A percentile compares a stretch with the other conserved stretches of the same genome.
Evolutionary conservation across 148 eudicot species (phyloP).

Genomic region (Vaccinium corymbosum): DNA sequence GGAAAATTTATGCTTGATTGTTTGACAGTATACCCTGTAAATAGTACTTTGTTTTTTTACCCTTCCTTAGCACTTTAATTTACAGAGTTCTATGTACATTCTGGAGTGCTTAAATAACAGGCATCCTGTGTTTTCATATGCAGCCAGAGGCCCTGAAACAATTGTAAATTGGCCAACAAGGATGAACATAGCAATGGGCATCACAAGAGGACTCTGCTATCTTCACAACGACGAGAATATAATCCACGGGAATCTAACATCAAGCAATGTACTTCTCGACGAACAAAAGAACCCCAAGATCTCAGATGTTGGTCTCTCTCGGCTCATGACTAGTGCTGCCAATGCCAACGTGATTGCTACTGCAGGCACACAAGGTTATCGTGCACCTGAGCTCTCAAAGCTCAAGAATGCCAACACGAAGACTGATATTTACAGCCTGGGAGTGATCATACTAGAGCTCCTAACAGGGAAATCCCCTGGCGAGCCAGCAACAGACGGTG

Average conservation of each 20-base stretch:
- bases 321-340: slow-evolving; percentile 73
- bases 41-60: no score
- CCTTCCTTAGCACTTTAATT: no score
- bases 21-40: no score
- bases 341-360: slow-evolving; percentile 68
- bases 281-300: slow-evolving; percentile 59
- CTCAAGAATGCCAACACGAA: slow-evolving; percentile 62
- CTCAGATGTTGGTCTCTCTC: slow-evolving; percentile 69
- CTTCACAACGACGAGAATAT: slow-evolving; percentile 63
- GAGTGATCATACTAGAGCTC: slow-evolving; percentile 74
- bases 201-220: slow-evolving; percentile 62
- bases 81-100: not conserved
- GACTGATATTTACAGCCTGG: slow-evolving; percentile 81
- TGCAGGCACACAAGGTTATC: slow-evolving; percentile 68
- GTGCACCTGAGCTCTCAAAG: slow-evolving; percentile 86
- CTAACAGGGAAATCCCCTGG: slow-evolving; percentile 77
- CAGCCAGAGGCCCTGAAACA: slow-evolving; percentile 82
- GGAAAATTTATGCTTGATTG: no score
- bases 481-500: slow-evolving; percentile 33
- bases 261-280: slow-evolving; percentile 67
- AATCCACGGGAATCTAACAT: slow-evolving; percentile 71
- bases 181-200: slow-evolving; percentile 75
- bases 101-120: not conserved
- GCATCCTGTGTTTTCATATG: slow-evolving; percentile 18
- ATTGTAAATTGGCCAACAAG: slow-evolving; percentile 74